A percentile compares a stretch with the other conserved stretches of the same genome.
Conservation (phyloP, 2,329 filamentous ascomycete genomes). For the Dothideomycetidae sp. region DNA sequence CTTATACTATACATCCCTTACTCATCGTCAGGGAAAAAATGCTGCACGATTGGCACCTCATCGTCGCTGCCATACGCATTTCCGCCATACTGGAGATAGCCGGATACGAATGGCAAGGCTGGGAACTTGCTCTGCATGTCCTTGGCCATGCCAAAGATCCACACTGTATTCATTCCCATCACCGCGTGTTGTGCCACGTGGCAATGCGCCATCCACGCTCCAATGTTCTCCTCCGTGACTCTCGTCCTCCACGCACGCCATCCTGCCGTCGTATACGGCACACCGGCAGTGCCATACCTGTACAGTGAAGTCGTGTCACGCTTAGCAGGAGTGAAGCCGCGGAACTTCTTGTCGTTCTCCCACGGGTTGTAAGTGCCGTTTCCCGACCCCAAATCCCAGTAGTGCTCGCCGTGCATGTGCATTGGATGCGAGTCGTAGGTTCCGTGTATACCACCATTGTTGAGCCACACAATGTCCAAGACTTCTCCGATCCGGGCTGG, state of each 20-base stretch:
- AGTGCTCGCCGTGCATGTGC: conserved; percentile 42
- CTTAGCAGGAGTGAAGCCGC: conserved; percentile 26
- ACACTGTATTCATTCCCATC: conserved; percentile 26
- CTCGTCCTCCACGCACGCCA: conserved; percentile 49
- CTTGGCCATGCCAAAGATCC: neutral
- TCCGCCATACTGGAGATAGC: conserved; percentile 5
- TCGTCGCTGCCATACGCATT: conserved; percentile 7
- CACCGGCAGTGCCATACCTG: conserved; percentile 32
- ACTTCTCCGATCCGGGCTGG: conserved; percentile 43
- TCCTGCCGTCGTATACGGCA: conserved; percentile 32
- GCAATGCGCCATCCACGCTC: conserved; percentile 50
- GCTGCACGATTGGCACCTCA: conserved; percentile 23
- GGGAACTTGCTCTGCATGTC: conserved; percentile 4
- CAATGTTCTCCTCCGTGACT: conserved; percentile 30
- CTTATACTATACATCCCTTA: too few relatives aligned
- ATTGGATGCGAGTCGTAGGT: conserved; percentile 38
- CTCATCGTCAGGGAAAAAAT: conserved; percentile 20
- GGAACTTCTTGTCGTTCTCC: conserved; percentile 33
- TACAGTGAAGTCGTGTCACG: conserved; percentile 43
- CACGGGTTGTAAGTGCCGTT: conserved; percentile 39
- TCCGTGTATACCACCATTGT: conserved; percentile 26
- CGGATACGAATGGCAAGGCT: neutral
- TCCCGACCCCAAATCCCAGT: conserved; percentile 40
- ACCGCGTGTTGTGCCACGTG: conserved; percentile 45
- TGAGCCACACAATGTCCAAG: conserved; percentile 34